Conservation (phyloP, 345 rosid species). For the Arabis alpina region DNA sequence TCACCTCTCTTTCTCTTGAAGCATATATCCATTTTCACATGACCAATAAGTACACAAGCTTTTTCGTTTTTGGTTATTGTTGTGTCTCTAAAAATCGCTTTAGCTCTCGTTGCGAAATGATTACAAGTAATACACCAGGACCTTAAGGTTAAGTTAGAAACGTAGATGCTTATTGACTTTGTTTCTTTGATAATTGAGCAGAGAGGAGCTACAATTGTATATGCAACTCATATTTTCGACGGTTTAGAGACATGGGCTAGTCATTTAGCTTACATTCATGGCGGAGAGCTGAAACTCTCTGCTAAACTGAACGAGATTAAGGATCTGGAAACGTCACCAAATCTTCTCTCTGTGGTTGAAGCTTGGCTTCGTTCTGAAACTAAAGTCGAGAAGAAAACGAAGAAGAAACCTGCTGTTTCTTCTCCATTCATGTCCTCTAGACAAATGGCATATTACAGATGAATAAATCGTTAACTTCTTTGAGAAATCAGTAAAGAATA, state of each 20-base stretch:
- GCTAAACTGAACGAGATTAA: constrained; percentile 59
- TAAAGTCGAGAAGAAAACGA: constrained; percentile 62
- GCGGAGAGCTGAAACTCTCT: constrained; percentile 70
- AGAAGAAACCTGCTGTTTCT: constrained; percentile 45
- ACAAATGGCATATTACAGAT: constrained; percentile 96
- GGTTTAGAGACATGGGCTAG: constrained; percentile 98
- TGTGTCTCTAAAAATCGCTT: not conserved
- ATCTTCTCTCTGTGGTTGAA: constrained; percentile 86
- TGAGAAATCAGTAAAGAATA: constrained; percentile 16
- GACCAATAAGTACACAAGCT: not conserved
- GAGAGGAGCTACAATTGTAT: constrained; percentile 95
- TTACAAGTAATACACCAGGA: no score
- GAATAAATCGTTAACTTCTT: constrained; percentile 25
- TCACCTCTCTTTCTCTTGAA: no score
- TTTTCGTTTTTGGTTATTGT: constrained; percentile 4
- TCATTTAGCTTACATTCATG: constrained; percentile 84
- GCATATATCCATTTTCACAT: no score
- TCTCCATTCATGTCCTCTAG: constrained; percentile 72
- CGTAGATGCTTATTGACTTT: not conserved
- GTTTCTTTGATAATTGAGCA: constrained; percentile 12
- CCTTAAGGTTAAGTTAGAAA: not conserved
- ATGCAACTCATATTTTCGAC: constrained; percentile 93
- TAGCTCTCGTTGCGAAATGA: not conserved
- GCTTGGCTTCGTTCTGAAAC: constrained; percentile 89
- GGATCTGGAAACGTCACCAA: constrained; percentile 66